Evolutionary conservation across 2,329 filamentous ascomycete species (phyloP).

Genomic region (Fusarium dimerum): DNA sequence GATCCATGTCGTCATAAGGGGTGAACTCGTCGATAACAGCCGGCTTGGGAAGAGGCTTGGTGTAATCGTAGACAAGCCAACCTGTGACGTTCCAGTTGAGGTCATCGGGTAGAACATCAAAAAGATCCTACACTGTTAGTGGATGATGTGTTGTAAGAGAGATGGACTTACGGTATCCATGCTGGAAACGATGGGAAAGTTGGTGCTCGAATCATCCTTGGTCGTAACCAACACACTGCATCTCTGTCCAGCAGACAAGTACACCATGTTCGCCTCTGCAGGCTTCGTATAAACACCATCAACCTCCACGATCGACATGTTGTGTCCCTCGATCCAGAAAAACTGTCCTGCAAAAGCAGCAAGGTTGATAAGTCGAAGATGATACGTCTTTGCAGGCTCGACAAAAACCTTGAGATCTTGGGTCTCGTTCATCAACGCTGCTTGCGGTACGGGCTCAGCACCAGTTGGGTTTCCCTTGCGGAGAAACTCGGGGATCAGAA

Average conservation of each 20-base stretch:
- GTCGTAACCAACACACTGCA: constrained; percentile 64
- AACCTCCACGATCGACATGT: constrained; percentile 70
- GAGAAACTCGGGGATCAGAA: constrained; percentile 50
- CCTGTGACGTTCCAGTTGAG: constrained; percentile 70
- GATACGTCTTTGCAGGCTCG: constrained; percentile 60
- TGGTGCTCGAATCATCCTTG: constrained; percentile 57
- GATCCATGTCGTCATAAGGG: constrained; percentile 71
- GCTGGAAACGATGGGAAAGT: constrained; percentile 68
- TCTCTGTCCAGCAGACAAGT: constrained; percentile 68
- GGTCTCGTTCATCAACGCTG: constrained; percentile 72
- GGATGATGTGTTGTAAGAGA: too few species aligned
- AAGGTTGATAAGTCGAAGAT: constrained; percentile 56
- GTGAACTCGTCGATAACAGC: constrained; percentile 61
- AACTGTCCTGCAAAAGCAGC: constrained; percentile 70
- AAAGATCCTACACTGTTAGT: constrained; percentile 52
- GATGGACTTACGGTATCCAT: constrained; percentile 62
- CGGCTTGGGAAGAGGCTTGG: constrained; percentile 49
- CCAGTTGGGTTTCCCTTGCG: constrained; percentile 57
- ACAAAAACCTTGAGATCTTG: constrained; percentile 60
- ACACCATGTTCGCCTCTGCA: constrained; percentile 61
- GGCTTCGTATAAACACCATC: constrained; percentile 70
- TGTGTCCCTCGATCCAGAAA: constrained; percentile 67
- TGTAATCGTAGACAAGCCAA: constrained; percentile 61
- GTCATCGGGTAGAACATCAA: constrained; percentile 65
- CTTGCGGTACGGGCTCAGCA: constrained; percentile 66